Base-by-base conservation (phyloP, 1,284 basidiomycete species). In the Tilletia caries region DNA sequence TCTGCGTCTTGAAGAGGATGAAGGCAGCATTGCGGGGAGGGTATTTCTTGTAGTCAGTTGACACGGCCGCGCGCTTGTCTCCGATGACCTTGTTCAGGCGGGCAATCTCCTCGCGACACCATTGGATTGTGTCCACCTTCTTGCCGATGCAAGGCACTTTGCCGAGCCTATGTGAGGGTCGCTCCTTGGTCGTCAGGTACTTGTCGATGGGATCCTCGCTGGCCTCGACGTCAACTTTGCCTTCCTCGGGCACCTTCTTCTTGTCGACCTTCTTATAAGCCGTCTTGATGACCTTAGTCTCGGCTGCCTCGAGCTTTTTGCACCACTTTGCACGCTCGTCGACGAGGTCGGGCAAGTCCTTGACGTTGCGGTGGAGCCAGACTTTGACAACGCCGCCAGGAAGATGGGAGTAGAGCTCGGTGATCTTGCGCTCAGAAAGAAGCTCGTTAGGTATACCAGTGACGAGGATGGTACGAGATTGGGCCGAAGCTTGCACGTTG, bases 1-100 rank as follows among this genome's bases (percentile, higher is more conserved):
- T 91, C 85, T 98, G 95, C 76, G 89, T 88, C 84, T 95, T 90
- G 87, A 98, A 98, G 34, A 92, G 90, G 71, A 98, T 88, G 84
- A 98, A 98, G 20, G 81, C 84, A n/a, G 82, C 81, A 71, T 79
- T 81, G 73, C 86, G 80, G 1, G 91, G 90, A 2, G 85, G 85
- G 80, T 87, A 88, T 72, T 87, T 85, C 46, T 84, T 84, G 48
- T 88, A 83, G 69, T 86, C 83, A 44, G 85, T 81, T 25, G 85
- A 83, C 66, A 93, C 89, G 78, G 92, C 89, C 37, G 87, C 84
- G 41, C 93, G 88, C 62, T 82, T 81, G n/a, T 84, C 64, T 2
- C 85, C 83, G 67, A 90, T 87, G 60, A 84, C 83, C 27, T 75
- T 74, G 73, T 88, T 88, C 58, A 89, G 83, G 32, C 83, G 82